Base-by-base conservation (phyloP, 768 basidiomycete genomes). In the Tulasnella sp. region DNA sequence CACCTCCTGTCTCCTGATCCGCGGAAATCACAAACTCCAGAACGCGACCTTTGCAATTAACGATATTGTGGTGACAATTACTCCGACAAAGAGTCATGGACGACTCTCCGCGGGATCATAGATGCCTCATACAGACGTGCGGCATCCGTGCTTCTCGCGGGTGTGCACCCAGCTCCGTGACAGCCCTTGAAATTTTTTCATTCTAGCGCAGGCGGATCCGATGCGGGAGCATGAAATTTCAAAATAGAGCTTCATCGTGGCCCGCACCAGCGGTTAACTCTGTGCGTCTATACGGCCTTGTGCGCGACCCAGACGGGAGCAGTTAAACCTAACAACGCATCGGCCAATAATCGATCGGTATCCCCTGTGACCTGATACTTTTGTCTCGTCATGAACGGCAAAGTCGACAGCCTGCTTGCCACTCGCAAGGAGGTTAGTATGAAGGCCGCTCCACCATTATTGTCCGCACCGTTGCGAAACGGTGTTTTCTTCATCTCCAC, bases 231-330 rank as follows among this genome's bases (percentile, higher is more conserved):
- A 69, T 69, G 64, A 69, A 69, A 69, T 69, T 69, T 69, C 64
- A 69, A 64, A 69, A 69, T 69, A 69, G 28, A 69, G 64, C 64
- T 69, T 69, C 64, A 69, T 69, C 64, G 64, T 69, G 64, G 64
- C 64, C 64, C 64, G 64, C 64, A 37, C 64, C 46, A 24, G 46
- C 74, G 74, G 74, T 75, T 75, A 75, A 75, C 74, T 75, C 74
- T 75, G n/a, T 75, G 46, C 46, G 74, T 28, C 74, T 75, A 75
- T 75, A 48, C 74, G 74, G 74, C 74, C 74, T 75, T 28, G 64
- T 14, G 64, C 64, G 34, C 12, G 31, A 69, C 31, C n/a, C 64
- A 69, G 64, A 69, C 64, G 64, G 64, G 64, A 69, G 64, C 64
- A 69, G 64, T 69, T 69, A 69, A 69, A 69, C 64, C 64, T 69